Evolutionary conservation across 768 basidiomycete species (phyloP).

Genomic region (Rossbeevera mucosa): DNA sequence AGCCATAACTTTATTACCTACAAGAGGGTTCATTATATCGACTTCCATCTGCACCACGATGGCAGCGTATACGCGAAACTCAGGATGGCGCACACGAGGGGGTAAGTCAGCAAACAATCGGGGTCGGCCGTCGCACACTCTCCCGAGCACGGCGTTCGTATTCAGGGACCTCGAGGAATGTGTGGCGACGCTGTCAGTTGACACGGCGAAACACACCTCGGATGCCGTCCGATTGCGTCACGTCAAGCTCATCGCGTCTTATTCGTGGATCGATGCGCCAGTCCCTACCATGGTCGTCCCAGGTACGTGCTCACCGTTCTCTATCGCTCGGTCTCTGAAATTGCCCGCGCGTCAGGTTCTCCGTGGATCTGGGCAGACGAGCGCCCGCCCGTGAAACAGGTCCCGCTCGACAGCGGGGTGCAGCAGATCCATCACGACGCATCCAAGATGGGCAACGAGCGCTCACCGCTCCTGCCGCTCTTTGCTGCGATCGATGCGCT

Average conservation of each 20-base stretch:
- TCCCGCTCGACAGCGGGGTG: constrained; percentile 50
- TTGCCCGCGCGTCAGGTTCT: constrained; percentile 35
- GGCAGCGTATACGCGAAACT: constrained; percentile 14
- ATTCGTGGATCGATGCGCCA: constrained; percentile 45
- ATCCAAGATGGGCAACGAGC: constrained; percentile 33
- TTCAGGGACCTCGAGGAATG: constrained; percentile 19
- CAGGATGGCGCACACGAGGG: constrained; percentile 11
- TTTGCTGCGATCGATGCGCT: constrained; percentile 53
- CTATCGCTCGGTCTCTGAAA: background rate
- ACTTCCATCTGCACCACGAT: constrained; percentile 7
- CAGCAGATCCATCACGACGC: constrained; percentile 57
- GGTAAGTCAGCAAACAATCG: constrained; percentile 10
- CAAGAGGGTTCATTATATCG: too few species aligned
- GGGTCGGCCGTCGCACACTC: background rate
- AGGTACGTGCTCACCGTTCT: constrained; percentile 32
- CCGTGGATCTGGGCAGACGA: constrained; percentile 54
- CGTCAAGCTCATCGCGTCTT: constrained; percentile 45
- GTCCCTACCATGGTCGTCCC: constrained; percentile 51
- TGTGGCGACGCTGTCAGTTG: constrained; percentile 16
- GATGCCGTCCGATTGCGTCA: constrained; percentile 34
- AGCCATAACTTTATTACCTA: background rate
- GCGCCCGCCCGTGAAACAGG: constrained; percentile 46
- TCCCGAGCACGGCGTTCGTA: constrained; percentile 11
- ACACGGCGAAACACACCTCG: constrained; percentile 6
- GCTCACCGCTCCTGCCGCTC: constrained; percentile 48